Evolutionary conservation across 306 rosid genomes (phyloP), one percentile per base, ranked within the genome.

Genomic region (Begonia peltatifolia): DNA sequence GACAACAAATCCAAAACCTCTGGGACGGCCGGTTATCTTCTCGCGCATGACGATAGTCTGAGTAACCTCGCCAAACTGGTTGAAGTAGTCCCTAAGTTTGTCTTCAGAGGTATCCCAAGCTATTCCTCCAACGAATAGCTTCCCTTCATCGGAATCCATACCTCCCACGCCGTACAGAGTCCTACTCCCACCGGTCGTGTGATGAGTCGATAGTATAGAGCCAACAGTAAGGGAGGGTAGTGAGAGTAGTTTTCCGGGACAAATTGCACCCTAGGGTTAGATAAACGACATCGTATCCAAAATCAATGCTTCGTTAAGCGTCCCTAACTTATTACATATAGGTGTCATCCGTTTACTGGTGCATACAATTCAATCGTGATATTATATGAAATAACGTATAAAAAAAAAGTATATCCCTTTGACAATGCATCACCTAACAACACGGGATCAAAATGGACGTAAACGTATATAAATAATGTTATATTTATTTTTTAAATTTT

Each of bases 81-180:
- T 60, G 53, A 78, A 78, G 72, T 78, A 71, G 1, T 65, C 81
- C 17, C 68, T 52, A 35, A 78, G 73, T 61, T 63, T 78, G 35
- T 78, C 84, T 65, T 78, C 84, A 16, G 70, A 68, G 12, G 84
- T 78, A 60, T 78, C 84, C 84, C 84, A 78, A 12, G 84, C 84
- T 55, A 78, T 70, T 17, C 84, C 84, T 22, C 84, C 84, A 1
- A 78, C 56, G 76, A 78, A 78, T 6, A 78, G 71, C 74, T 78
- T 78, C 9, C 81, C 77, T 41, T 78, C 84, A 56, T 78, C 84
- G 8, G 81, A 78, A 52, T 78, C 84, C 84, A 78, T 78, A 2
- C 11, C 44, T 48, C 52, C 35, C 41, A 15, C 11, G 23, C 1
- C 50, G 18, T 14, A 30, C 22, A 30, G 18, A 22, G 20, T n/a